Conservation (phyloP, 139 green algal genomes). For the Coelastrella sp. region DNA sequence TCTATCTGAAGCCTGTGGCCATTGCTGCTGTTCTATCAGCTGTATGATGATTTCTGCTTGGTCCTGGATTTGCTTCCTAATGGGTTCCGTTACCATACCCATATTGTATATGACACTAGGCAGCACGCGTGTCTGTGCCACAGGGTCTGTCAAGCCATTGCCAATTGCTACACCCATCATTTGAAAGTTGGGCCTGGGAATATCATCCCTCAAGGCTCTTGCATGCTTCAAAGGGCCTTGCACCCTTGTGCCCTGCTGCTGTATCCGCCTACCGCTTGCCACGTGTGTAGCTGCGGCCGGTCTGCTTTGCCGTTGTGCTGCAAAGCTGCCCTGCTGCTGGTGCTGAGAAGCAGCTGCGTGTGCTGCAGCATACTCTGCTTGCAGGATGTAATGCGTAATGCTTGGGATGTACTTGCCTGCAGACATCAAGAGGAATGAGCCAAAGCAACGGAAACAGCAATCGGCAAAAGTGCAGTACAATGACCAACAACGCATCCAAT, state of each 20-base stretch:
- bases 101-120: slow-evolving; percentile 61
- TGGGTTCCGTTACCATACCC: slow-evolving; percentile 65
- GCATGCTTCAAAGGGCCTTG: neutral
- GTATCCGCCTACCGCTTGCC: neutral
- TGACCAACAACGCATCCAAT: too few relatives aligned
- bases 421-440: neutral
- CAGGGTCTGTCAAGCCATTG: slow-evolving; percentile 73
- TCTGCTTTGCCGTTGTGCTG: neutral
- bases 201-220: neutral
- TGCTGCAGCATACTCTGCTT: slow-evolving; percentile 13
- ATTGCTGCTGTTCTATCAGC: slow-evolving; percentile 33
- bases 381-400: slow-evolving; percentile 75
- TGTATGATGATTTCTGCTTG: slow-evolving; percentile 44
- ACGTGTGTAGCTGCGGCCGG: neutral
- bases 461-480: neutral
- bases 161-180: slow-evolving; percentile 55
- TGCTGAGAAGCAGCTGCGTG: too few relatives aligned
- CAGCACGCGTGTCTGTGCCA: slow-evolving; percentile 68
- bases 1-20: slow-evolving; percentile 3
- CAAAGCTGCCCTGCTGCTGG: too few relatives aligned
- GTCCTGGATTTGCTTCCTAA: slow-evolving; percentile 42
- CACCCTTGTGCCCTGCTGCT: slow-evolving; percentile 11
- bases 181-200: slow-evolving; percentile 4
- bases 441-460: neutral
- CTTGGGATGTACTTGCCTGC: slow-evolving; percentile 74